Evolutionary conservation across 768 basidiomycete genomes (phyloP).

Genomic region (Gymnopilus dilepis): DNA sequence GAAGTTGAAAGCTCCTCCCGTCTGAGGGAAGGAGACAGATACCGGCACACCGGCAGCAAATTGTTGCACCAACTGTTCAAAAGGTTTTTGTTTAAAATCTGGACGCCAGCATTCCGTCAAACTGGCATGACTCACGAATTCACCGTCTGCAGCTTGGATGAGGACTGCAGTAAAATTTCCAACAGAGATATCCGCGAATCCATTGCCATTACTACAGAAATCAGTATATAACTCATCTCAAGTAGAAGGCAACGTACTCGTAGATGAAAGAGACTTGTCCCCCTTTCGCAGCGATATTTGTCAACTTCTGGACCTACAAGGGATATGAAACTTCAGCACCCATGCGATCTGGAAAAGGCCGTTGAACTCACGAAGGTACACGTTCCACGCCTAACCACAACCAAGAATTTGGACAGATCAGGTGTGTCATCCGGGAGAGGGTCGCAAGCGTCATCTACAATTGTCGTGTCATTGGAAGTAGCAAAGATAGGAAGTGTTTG

Average conservation of each 20-base stretch:
- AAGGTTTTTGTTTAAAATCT: too few relatives aligned
- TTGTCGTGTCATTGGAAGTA: slow-evolving; percentile 58
- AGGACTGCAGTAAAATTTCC: slow-evolving; percentile 54
- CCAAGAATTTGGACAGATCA: slow-evolving; percentile 57
- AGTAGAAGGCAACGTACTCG: slow-evolving; percentile 42
- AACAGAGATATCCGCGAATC: slow-evolving; percentile 46
- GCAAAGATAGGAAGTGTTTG: slow-evolving; percentile 60
- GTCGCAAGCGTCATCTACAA: slow-evolving; percentile 63
- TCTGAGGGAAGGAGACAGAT: slow-evolving; percentile 53
- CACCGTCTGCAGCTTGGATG: slow-evolving; percentile 61
- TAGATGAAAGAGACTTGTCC: slow-evolving; percentile 56
- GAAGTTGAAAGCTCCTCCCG: slow-evolving; percentile 45
- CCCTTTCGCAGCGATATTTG: slow-evolving; percentile 59
- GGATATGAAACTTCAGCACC: not conserved
- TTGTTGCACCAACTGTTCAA: slow-evolving; percentile 51
- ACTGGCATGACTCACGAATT: slow-evolving; percentile 50
- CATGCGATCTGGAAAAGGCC: not conserved
- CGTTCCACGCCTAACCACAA: slow-evolving; percentile 62
- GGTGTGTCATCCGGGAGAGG: slow-evolving; percentile 57
- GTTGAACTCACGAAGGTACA: slow-evolving; percentile 54
- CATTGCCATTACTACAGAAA: slow-evolving; percentile 49
- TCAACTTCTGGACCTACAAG: slow-evolving; percentile 51
- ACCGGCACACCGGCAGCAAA: slow-evolving; percentile 49
- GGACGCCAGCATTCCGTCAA: too few relatives aligned
- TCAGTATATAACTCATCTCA: not conserved